Percentiles rank a stretch among this genome's conserved stretches.
Evolutionary conservation across 805 yeast genomes (phyloP).

Genomic region (Cyberlindnera xylosilytica): DNA sequence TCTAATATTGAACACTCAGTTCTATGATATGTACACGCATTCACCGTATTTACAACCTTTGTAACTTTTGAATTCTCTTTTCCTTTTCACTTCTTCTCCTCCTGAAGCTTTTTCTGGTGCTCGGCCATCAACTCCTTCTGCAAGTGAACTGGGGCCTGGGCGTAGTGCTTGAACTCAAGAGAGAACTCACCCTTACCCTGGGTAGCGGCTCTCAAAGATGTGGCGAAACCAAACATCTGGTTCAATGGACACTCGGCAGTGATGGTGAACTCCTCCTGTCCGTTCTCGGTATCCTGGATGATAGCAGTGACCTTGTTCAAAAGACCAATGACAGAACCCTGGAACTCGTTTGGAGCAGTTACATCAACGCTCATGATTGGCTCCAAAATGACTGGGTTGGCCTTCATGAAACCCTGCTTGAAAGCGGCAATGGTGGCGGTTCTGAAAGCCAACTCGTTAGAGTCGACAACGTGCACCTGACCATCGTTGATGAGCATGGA

Average conservation of each 20-base stretch:
- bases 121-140: constrained; percentile 90
- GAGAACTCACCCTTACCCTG: constrained; percentile 99
- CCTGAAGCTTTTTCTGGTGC: constrained; percentile 49
- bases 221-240: constrained; percentile 94
- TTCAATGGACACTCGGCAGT: constrained; percentile 95
- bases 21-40: neutral
- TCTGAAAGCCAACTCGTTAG: constrained; percentile 92
- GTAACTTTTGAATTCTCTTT: neutral
- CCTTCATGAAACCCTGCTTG: constrained; percentile 80
- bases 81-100: constrained; percentile 18
- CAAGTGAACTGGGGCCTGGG: constrained; percentile 85
- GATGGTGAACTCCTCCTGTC: constrained; percentile 90
- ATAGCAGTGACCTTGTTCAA: constrained; percentile 90
- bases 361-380: constrained; percentile 95
- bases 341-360: constrained; percentile 95
- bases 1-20: no score
- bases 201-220: constrained; percentile 90
- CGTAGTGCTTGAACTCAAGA: constrained; percentile 88
- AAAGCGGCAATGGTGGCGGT: constrained; percentile 91
- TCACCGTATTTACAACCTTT: neutral
- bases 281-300: constrained; percentile 91
- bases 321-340: constrained; percentile 86
- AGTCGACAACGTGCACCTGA: constrained; percentile 95
- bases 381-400: constrained; percentile 87
- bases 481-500: constrained; percentile 95